Evolutionary conservation across 1,284 basidiomycete genomes (phyloP), one percentile per base, ranked within the genome.

Genomic region (Apiotrichum gracile): DNA sequence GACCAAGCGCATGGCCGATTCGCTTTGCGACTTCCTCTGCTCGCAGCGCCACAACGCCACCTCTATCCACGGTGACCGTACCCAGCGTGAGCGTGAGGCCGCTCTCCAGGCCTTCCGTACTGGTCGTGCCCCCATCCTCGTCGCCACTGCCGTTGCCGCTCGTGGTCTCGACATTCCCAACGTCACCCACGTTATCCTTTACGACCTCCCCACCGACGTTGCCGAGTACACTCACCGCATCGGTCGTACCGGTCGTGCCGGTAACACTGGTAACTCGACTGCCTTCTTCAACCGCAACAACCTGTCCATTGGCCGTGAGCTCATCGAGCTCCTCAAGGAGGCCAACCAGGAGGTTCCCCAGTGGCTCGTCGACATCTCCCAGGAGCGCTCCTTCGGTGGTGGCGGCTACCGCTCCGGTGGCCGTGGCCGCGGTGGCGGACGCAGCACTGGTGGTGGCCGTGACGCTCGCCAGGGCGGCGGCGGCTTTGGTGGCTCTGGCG

Each of bases 131-230:
- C 94, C 94, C 47, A 88, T 98, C 76, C 82, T 99, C 73, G 94
- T 98, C 58, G 94, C 94, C 44, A 98, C 96, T 26, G 96, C 94
- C 51, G 96, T 99, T 56, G 94, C 94, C 48, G 94, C 96, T 55
- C 91, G 96, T 81, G 94, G 94, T 76, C 85, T 99, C 67, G 94
- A 99, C 79, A 98, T 99, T 66, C 96, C 96, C 65, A 96, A 99
- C 76, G 94, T 99, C 68, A 97, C 91, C 27, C 96, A 98, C 75
- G 94, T 99, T 68, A 82, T 98, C 79, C 66, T 74, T 77, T 98
- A 97, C 78, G 96, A 98, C 75, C 80, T 99, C n/a, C 94, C 94
- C 19, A 88, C 87, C 58, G 94, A 99, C 77, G 94, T 99, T 59
- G 94, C 98, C 71, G 96, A 97, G 76, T 97, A 97, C 76, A 93